Base-by-base conservation (phyloP, 2,329 filamentous ascomycete species). In the Aspergillus sp. region DNA sequence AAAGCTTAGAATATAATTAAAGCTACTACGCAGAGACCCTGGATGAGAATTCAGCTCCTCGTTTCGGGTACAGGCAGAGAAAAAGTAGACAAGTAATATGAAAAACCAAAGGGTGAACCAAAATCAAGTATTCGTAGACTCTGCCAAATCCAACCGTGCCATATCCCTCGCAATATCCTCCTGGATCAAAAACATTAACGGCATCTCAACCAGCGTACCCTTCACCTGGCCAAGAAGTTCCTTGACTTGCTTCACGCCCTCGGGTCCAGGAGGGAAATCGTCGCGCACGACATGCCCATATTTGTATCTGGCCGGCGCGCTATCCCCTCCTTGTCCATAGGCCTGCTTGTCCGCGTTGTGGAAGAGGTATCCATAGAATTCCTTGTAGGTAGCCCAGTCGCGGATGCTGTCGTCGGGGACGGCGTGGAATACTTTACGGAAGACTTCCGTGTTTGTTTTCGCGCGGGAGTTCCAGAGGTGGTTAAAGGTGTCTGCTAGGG, bases 231-330 rank as follows among this genome's bases (percentile, higher is more conserved):
- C 74, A 46, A 90, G 70, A 69, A 81, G 77, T 43, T 83, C 79
- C 70, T 88, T 89, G 49, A 89, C 74, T 63, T 86, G 82, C n/a
- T 72, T 72, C 40, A 83, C 81, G 5, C 90, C 86, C 52, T 83
- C 79, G 0, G 78, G 74, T 2, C 73, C 73, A 29, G 66, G 64
- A 1, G 70, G 60, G 65, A 94, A 87, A 60, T 91, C 81, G 44
- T 86, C 83, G 59, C 80, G 81, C 41, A 95, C 86, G 2, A 94
- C 86, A 70, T 96, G 91, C 0, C 90, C 91, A 69, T 89, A 91
- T 60, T 84, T 79, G 57, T 89, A 88, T 64, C 80, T 79, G 29
- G 73, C 65, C 44, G 60, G 60, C 57, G 71, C 57, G 36, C 56
- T 54, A 8, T 72, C 62, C 38, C 69, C 67, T 10, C 68, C 66